Percentiles rank a stretch among this genome's conserved stretches.
These are phyloP conservation scores for Backusella australiensis DNA, from an alignment of 192 early-diverging fungal genomes.

Conservation along the genomic window DNA sequence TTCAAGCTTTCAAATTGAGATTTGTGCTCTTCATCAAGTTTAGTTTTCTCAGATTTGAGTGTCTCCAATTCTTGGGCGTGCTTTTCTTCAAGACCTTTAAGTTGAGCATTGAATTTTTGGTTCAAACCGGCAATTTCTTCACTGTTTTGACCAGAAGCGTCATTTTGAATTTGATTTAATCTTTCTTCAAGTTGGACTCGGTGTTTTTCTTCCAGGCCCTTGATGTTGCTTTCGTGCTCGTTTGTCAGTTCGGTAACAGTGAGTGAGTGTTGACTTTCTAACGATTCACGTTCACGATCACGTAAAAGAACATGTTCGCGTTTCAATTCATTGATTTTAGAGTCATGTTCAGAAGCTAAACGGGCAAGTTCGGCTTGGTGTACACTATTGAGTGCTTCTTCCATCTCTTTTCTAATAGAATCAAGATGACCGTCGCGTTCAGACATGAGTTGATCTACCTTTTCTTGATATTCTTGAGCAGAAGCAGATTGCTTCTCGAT, in stretches of 20 bases:
- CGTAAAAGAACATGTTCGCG: constrained; percentile 18
- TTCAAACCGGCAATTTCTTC: not conserved
- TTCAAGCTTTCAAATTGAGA: not conserved
- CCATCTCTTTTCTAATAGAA: constrained; percentile 15
- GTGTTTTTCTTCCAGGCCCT: not conserved
- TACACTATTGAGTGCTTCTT: constrained; percentile 15
- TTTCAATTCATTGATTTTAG: constrained; percentile 11
- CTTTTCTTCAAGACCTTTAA: not conserved
- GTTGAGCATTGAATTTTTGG: not conserved
- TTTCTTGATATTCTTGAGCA: not conserved
- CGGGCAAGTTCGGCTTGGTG: constrained; percentile 14
- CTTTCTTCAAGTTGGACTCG: not conserved
- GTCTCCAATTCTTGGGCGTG: not conserved
- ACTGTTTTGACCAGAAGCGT: not conserved
- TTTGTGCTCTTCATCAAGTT: not conserved
- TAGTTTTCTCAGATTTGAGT: not conserved
- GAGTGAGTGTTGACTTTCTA: not conserved
- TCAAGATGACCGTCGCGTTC: constrained; percentile 9
- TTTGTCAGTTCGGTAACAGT: not conserved
- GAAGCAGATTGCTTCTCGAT: constrained; percentile 17
- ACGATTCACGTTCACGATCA: constrained; percentile 5
- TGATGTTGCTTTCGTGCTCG: not conserved
- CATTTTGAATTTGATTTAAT: constrained; percentile 11
- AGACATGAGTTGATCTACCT: constrained; percentile 7
- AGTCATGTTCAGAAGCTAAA: constrained; percentile 14